Conservation (phyloP, 139 green algal genomes). For the Trebouxia sp. region DNA sequence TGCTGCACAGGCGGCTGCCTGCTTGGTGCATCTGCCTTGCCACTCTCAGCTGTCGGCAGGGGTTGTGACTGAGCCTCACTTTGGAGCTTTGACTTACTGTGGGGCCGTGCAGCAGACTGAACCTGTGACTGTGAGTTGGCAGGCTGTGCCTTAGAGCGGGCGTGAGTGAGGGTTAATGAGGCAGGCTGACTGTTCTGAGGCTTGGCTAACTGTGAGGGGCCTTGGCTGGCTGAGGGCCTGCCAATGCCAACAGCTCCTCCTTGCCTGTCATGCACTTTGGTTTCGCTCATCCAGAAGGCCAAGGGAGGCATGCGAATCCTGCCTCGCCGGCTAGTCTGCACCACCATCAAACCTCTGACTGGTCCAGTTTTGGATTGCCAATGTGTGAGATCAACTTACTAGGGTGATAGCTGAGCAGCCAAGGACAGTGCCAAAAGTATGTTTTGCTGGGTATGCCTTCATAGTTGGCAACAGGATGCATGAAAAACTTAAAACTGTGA, state of each 20-base stretch:
- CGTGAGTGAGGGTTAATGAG: no score
- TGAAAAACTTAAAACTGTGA: no score
- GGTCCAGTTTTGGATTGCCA: no score
- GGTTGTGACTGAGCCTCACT: not conserved
- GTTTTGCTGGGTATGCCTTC: no score
- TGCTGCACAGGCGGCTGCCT: not conserved
- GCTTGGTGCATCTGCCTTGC: not conserved
- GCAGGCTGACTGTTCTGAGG: no score
- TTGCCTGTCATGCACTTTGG: constrained; percentile 21
- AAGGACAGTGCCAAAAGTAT: no score
- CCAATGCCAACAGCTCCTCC: not conserved
- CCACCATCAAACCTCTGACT: not conserved
- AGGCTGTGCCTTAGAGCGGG: not conserved
- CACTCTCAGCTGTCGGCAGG: not conserved
- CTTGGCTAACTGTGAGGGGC: no score
- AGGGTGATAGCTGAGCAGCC: no score
- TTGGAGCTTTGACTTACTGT: not conserved
- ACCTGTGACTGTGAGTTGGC: not conserved
- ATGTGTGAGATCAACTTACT: no score
- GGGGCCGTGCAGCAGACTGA: not conserved
- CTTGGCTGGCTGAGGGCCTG: not conserved
- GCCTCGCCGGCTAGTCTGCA: constrained; percentile 14
- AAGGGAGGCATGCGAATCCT: constrained; percentile 12
- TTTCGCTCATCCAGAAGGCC: constrained; percentile 29
- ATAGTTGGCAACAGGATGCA: no score